Conservation (phyloP, 192 early-diverging fungal genomes). For the Diversispora eburnea region DNA sequence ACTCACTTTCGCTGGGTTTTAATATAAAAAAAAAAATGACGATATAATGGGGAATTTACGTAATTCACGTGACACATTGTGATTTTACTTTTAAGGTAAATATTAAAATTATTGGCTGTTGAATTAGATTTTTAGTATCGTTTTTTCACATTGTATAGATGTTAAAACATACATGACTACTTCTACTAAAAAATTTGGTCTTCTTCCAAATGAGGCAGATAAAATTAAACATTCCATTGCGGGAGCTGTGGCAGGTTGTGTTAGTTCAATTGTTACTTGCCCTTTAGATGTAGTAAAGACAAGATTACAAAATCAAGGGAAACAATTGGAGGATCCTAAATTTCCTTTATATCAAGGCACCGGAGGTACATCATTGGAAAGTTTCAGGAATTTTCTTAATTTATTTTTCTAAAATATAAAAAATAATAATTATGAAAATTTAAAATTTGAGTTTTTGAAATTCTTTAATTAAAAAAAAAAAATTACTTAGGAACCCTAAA, state of each 20-base stretch:
- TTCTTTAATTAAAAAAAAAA: background rate
- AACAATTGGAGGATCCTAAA: slow-evolving; percentile 16
- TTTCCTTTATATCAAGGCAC: slow-evolving; percentile 55
- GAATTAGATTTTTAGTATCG: no score
- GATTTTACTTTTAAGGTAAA: no score
- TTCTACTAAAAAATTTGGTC: slow-evolving; percentile 2
- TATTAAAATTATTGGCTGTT: no score
- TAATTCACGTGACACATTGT: no score
- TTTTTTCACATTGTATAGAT: no score
- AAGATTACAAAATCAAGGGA: slow-evolving; percentile 83
- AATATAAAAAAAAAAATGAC: no score
- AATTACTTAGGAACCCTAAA: slow-evolving; percentile 51
- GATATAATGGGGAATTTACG: no score
- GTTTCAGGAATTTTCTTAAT: background rate
- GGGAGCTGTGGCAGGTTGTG: slow-evolving; percentile 78
- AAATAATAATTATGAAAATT: background rate
- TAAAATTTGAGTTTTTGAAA: background rate
- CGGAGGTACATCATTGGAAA: slow-evolving; percentile 35
- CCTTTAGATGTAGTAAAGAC: slow-evolving; percentile 95
- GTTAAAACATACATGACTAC: background rate
- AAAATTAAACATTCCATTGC: slow-evolving; percentile 74
- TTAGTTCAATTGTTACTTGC: slow-evolving; percentile 79
- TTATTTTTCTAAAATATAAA: background rate
- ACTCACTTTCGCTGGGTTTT: no score
- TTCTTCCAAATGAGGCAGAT: slow-evolving; percentile 35